Base-by-base conservation (phyloP, 176 grass and related monocot genomes). In the Sorghum bicolor region DNA sequence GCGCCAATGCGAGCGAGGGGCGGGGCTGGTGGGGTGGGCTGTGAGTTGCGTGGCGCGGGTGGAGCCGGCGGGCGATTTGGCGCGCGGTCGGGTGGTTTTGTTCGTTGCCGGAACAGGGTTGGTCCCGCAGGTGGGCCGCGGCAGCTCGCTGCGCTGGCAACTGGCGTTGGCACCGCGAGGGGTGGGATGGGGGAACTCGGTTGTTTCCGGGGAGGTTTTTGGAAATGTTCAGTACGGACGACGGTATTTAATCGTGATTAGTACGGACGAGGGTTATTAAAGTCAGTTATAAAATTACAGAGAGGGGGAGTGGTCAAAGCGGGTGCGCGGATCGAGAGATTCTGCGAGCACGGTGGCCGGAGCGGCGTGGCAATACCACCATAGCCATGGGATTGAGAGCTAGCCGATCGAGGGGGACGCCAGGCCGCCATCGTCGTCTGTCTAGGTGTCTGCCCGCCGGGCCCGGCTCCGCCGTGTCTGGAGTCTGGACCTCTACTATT, bases 251-350 rank as follows among this genome's bases (percentile, higher is more conserved):
- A 16, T 5, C 12, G 14, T 1, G 43, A 4, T 12, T 12, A 0
- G 43, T 14, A 44, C 43, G 43, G 12, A 14, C 2, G 43, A 3
- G 1, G 11, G 11, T 5, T 44, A 14, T n/a, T n/a, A n/a, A n/a
- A n/a, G n/a, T n/a, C n/a, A n/a, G n/a, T n/a, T n/a, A n/a, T n/a
- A n/a, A n/a, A 47, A 15, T 47, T 47, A 22, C 0, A 0, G 43
- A 33, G n/a, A n/a, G n/a, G n/a, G n/a, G 58, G 68, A 0, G 6
- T 25, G 16, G 86, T 74, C 75, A 88, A 57, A 64, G 34, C 44
- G 6, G 60, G 20, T 7, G 43, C 22, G 22, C 8, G 19, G 37
- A 68, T 67, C 76, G 69, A 89, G 63, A 82, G 82, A 85, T 81
- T 89, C 70, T 64, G 43, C 67, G 30, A 24, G 20, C 32, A 61